These are phyloP conservation scores for Hypoxylon sp. DNA, from an alignment of 2,329 filamentous ascomycete species.

Conservation along the genomic window DNA sequence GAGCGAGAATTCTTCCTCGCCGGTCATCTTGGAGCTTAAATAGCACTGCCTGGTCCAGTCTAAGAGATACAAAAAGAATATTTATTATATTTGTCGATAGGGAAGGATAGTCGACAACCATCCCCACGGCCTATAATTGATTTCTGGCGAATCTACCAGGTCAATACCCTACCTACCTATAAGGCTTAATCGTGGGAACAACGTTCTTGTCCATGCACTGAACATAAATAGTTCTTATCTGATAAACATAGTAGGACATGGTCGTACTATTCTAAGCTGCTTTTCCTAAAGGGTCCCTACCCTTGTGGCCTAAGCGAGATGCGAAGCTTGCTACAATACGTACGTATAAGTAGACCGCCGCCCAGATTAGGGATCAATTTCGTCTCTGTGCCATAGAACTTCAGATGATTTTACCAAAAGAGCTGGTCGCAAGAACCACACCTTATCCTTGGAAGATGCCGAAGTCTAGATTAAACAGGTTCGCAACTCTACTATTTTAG, in stretches of 20 bases:
- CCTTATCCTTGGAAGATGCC: not conserved
- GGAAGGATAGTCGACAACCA: not conserved
- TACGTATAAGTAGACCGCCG: not conserved
- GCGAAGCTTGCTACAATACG: not conserved
- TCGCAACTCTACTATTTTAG: not conserved
- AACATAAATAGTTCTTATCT: not conserved
- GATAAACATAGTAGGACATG: not conserved
- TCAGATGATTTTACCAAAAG: not conserved
- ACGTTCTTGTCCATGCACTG: not conserved
- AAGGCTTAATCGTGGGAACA: not conserved
- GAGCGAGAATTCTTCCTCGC: slow-evolving; percentile 6
- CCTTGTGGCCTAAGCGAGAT: not conserved
- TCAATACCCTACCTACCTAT: not conserved
- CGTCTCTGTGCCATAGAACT: not conserved
- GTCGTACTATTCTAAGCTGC: not conserved
- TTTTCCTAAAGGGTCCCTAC: not conserved
- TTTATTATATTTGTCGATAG: not conserved
- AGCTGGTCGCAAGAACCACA: not conserved
- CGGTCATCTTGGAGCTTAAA: not conserved
- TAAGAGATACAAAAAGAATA: not conserved
- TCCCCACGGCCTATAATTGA: not conserved
- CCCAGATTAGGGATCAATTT: not conserved
- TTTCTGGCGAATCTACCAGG: not conserved
- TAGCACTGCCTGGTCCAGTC: not conserved
- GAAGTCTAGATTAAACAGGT: not conserved